phyloP scores from a whole-genome alignment of 495 filamentous ascomycete genomes.

The Aspergillus biplanus region DNA sequence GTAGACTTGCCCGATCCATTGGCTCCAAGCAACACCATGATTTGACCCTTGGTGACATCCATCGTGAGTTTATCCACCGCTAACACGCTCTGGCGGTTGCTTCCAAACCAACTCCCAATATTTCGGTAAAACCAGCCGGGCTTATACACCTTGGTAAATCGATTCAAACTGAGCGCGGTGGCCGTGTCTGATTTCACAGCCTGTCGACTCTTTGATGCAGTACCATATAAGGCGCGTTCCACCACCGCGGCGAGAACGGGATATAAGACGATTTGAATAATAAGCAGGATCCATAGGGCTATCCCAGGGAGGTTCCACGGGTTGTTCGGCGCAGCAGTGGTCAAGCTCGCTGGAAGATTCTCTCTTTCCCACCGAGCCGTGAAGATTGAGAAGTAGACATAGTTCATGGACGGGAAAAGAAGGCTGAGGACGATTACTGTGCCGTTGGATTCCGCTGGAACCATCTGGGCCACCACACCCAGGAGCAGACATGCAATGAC shows the following conservation, averaged over 20 bases:
- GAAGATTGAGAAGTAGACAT: conserved; percentile 69
- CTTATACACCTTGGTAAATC: conserved; percentile 74
- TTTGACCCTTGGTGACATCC: conserved; percentile 70
- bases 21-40: conserved; percentile 79
- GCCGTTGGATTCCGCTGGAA: conserved; percentile 55
- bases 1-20: conserved; percentile 90
- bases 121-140: conserved; percentile 63
- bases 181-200: conserved; percentile 43
- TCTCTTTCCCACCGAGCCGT: conserved; percentile 70
- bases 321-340: conserved; percentile 58
- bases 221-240: conserved; percentile 76
- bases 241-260: conserved; percentile 70
- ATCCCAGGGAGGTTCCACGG: conserved; percentile 67
- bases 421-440: conserved; percentile 65
- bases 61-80: conserved; percentile 74
- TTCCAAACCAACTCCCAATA: conserved; percentile 51
- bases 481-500: conserved; percentile 67
- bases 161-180: conserved; percentile 62
- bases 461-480: conserved; percentile 69
- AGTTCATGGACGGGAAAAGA: conserved; percentile 78
- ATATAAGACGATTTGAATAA: conserved; percentile 74
- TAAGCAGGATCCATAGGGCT: conserved; percentile 67
- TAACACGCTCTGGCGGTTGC: conserved; percentile 62
- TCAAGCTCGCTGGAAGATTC: conserved; percentile 56
- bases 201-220: conserved; percentile 62